phyloP scores from a whole-genome alignment of 495 filamentous ascomycete genomes.

The Aspergillus haitiensis region DNA sequence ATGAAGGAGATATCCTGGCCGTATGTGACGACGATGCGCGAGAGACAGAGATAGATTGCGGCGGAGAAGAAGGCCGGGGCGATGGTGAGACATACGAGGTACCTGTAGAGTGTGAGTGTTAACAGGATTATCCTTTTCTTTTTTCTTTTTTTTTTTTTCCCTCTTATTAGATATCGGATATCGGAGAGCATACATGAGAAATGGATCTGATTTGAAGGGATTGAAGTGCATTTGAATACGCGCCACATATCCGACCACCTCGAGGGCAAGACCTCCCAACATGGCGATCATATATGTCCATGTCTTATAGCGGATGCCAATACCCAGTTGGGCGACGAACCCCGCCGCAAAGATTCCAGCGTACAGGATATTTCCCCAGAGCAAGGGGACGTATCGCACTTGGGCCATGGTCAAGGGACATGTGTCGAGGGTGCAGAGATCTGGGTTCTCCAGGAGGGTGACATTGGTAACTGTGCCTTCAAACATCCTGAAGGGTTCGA shows the following conservation, averaged over 20 bases:
- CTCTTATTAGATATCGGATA: no score
- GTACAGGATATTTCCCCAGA: constrained; percentile 41
- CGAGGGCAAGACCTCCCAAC: constrained; percentile 32
- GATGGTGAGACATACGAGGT: constrained; percentile 55
- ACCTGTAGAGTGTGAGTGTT: constrained; percentile 22
- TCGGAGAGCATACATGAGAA: constrained; percentile 29
- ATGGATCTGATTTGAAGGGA: constrained; percentile 34
- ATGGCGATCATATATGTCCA: constrained; percentile 32
- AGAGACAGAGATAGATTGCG: constrained; percentile 59
- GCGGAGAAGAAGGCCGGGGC: constrained; percentile 58
- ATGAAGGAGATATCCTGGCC: constrained; percentile 49
- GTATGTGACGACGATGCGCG: constrained; percentile 52
- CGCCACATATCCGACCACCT: constrained; percentile 39
- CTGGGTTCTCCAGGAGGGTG: constrained; percentile 11
- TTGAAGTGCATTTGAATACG: constrained; percentile 33
- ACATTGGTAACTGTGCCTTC: constrained; percentile 3
- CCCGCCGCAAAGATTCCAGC: constrained; percentile 32
- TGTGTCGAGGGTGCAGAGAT: constrained; percentile 38
- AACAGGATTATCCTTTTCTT: not conserved
- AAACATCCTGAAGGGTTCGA: constrained; percentile 7
- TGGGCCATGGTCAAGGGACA: constrained; percentile 38
- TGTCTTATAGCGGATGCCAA: constrained; percentile 33
- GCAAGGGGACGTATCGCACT: constrained; percentile 35
- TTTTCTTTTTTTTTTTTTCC: no score
- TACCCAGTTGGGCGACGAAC: constrained; percentile 26